Percentiles rank a stretch among this genome's conserved stretches.
Evolutionary conservation across 2,329 filamentous ascomycete species (phyloP).

Genomic region (Calonectria honghensis): DNA sequence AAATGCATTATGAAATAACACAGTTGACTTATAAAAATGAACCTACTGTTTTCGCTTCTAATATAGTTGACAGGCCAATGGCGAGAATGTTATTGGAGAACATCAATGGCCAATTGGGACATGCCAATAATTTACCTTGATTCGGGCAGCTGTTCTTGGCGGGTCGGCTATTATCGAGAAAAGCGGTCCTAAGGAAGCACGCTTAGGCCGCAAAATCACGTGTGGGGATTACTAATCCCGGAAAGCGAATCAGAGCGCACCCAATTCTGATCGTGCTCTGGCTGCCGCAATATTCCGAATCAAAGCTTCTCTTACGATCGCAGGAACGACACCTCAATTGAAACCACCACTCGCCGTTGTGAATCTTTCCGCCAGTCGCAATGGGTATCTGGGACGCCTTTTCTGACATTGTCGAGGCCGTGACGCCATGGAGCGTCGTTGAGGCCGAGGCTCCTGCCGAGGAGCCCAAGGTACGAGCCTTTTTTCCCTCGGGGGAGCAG

Average conservation of each 20-base stretch:
- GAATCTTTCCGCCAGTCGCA: constrained; percentile 63
- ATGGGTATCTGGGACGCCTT: constrained; percentile 82
- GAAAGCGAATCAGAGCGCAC: constrained; percentile 26
- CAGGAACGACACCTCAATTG: constrained; percentile 58
- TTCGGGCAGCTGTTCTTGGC: constrained; percentile 1
- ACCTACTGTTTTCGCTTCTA: neutral
- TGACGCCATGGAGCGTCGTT: constrained; percentile 78
- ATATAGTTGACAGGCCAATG: neutral
- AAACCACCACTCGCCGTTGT: constrained; percentile 65
- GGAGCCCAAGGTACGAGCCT: constrained; percentile 73
- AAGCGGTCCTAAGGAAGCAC: constrained; percentile 21
- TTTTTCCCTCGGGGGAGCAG: constrained; percentile 35
- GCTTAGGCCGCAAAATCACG: constrained; percentile 16
- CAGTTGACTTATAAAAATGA: neutral
- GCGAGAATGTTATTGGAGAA: neutral
- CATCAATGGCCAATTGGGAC: neutral
- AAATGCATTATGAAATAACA: neutral
- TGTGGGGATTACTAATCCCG: neutral
- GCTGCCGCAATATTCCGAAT: constrained; percentile 63
- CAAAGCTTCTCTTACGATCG: constrained; percentile 65
- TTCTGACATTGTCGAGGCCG: constrained; percentile 78
- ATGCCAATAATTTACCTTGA: neutral
- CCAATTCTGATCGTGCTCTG: constrained; percentile 28
- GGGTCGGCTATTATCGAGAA: fast-evolving
- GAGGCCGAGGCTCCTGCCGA: constrained; percentile 81